Conservation (phyloP, 257 asterid genomes). For the Euphrasia confusa region DNA sequence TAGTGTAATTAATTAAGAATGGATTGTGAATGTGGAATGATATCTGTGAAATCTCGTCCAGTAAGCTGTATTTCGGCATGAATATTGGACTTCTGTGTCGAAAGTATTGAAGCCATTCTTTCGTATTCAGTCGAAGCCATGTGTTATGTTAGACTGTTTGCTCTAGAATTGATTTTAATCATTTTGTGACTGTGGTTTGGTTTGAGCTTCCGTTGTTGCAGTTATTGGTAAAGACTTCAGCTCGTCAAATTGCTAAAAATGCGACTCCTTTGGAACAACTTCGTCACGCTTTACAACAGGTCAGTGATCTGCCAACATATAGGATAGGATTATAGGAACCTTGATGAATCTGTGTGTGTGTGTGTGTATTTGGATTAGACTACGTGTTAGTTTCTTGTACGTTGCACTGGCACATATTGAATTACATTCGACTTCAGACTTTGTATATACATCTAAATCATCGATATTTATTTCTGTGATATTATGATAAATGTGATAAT, state of each 20-base stretch:
- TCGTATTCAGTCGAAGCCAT: slow-evolving; percentile 13
- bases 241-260: slow-evolving; percentile 65
- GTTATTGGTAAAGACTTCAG: slow-evolving; percentile 78
- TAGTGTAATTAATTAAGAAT: too few species aligned
- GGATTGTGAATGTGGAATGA: too few species aligned
- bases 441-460: slow-evolving; percentile 11
- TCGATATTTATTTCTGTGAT: slow-evolving; percentile 20
- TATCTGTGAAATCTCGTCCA: too few species aligned
- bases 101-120: slow-evolving; percentile 14
- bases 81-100: not conserved
- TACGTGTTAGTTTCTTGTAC: not conserved
- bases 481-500: slow-evolving; percentile 35
- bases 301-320: slow-evolving; percentile 34
- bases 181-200: slow-evolving; percentile 1
- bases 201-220: slow-evolving; percentile 29
- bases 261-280: slow-evolving; percentile 81
- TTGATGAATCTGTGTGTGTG: too few species aligned
- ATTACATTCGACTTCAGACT: not conserved
- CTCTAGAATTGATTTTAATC: slow-evolving; percentile 3
- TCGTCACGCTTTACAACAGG: slow-evolving; percentile 71
- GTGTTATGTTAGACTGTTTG: slow-evolving; percentile 1
- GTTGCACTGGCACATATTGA: not conserved
- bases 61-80: not conserved
- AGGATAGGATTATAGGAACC: not conserved
- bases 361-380: not conserved